phyloP scores from a whole-genome alignment of 78 protist genomes.

The Dictyostelium discoideum region dicty_2.7 NC_007089.4:5729001-5729500 shows the following conservation, averaged over 20 bases:
- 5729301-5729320: not conserved
- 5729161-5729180: not conserved
- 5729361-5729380: not conserved
- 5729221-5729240: conserved; percentile 28
- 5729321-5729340: not conserved
- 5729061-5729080: not conserved
- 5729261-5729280: conserved; percentile 17
- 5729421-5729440: not conserved
- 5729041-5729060: not conserved
- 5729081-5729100: not conserved
- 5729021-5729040: not conserved
- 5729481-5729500: conserved; percentile 16
- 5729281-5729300: not conserved
- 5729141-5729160: not conserved
- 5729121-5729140: not conserved
- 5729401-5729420: conserved; percentile 22
- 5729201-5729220: conserved; percentile 18
- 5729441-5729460: not conserved
- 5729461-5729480: not conserved
- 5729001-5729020: too few relatives aligned
- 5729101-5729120: not conserved
- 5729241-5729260: conserved; percentile 9
- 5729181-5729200: conserved; percentile 12
- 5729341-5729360: not conserved
- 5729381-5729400: conserved; percentile 7